Percentiles rank a stretch among this genome's conserved stretches.
phyloP scores from a whole-genome alignment of 2,329 filamentous ascomycete genomes.

The Exutisphaerella laricina region DNA sequence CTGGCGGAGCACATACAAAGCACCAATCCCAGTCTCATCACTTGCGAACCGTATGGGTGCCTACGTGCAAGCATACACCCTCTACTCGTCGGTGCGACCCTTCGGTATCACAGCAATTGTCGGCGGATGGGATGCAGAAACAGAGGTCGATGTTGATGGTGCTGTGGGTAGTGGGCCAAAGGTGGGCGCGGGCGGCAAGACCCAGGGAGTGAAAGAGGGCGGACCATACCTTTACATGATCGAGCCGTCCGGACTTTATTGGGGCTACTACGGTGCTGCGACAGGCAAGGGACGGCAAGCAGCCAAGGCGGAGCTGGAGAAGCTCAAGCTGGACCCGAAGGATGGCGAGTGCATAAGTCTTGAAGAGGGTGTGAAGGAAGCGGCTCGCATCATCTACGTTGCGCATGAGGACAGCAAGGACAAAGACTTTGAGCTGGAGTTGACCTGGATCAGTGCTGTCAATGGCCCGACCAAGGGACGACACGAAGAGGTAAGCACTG shows the following conservation, averaged over 20 bases:
- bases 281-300: conserved; percentile 96
- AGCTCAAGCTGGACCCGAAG: conserved; percentile 66
- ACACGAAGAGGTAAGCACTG: conserved; percentile 88
- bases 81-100: conserved; percentile 92
- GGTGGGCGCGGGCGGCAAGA: conserved; percentile 78
- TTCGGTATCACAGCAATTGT: conserved; percentile 96
- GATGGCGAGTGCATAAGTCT: conserved; percentile 69
- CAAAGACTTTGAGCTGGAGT: conserved; percentile 98
- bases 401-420: conserved; percentile 99
- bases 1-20: conserved; percentile 93
- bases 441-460: conserved; percentile 90
- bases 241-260: conserved; percentile 93
- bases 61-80: conserved; percentile 94
- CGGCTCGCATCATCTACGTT: conserved; percentile 92
- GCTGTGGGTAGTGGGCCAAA: conserved; percentile 78
- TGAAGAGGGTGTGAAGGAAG: conserved; percentile 88
- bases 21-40: conserved; percentile 80
- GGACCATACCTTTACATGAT: conserved; percentile 98
- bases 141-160: conserved; percentile 78
- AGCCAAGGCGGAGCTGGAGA: conserved; percentile 97
- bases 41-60: conserved; percentile 90
- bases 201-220: conserved; percentile 67
- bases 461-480: conserved; percentile 86
- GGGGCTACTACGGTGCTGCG: conserved; percentile 97
- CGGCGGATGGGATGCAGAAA: conserved; percentile 86